Conservation (phyloP, 2,329 filamentous ascomycete species). For the Ciborinia camelliae region DNA sequence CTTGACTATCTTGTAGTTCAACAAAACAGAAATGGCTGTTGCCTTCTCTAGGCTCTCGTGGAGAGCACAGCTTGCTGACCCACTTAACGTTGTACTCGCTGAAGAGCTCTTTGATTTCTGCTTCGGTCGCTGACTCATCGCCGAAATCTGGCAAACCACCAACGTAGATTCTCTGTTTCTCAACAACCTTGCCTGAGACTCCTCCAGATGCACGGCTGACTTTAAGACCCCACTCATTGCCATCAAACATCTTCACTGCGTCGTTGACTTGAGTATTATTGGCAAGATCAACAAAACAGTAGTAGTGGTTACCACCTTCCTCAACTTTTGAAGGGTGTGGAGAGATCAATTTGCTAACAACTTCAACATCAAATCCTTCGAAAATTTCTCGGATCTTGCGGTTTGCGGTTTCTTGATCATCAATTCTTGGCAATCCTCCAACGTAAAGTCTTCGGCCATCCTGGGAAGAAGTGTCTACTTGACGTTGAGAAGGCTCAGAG, state of each 20-base stretch:
- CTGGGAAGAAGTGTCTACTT: conserved; percentile 26
- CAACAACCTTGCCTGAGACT: conserved; percentile 29
- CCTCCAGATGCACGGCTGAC: conserved; percentile 22
- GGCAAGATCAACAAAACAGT: conserved; percentile 63
- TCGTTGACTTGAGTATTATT: conserved; percentile 51
- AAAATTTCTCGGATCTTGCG: conserved; percentile 48
- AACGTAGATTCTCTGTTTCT: conserved; percentile 47
- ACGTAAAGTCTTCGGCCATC: conserved; percentile 48
- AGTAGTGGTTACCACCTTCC: conserved; percentile 56
- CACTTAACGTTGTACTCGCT: conserved; percentile 44
- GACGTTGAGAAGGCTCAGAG: conserved; percentile 24
- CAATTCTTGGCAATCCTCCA: conserved; percentile 49
- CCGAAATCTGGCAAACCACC: conserved; percentile 49
- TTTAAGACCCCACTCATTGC: conserved; percentile 27
- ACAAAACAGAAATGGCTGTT: conserved; percentile 63
- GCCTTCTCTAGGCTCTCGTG: conserved; percentile 49
- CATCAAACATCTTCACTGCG: conserved; percentile 46
- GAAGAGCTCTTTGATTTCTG: conserved; percentile 47
- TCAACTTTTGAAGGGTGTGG: conserved; percentile 53
- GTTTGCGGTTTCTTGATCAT: conserved; percentile 47
- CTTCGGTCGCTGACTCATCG: conserved; percentile 47
- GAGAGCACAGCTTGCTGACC: conserved; percentile 48
- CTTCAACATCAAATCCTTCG: conserved; percentile 44
- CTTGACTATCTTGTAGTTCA: conserved; percentile 53
- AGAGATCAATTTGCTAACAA: conserved; percentile 46